These are phyloP conservation scores for Geoglossum glabrum DNA, from an alignment of 495 filamentous ascomycete species.

Conservation along the genomic window DNA sequence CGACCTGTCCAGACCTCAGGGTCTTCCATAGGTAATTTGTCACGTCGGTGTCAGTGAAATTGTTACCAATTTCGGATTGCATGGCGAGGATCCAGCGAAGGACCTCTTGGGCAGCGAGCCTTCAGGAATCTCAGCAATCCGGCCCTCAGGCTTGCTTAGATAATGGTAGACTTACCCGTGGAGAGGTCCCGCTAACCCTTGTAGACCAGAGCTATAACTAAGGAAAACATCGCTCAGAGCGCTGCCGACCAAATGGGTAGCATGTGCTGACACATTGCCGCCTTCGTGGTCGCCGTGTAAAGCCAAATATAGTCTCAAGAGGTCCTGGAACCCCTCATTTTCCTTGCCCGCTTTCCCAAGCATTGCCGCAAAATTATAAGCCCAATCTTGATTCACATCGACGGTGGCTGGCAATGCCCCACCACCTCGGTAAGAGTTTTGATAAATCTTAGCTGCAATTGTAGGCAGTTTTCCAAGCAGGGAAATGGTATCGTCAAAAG, in stretches of 20 bases:
- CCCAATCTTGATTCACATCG: constrained; percentile 80
- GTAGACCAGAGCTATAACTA: constrained; percentile 84
- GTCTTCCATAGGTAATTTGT: constrained; percentile 80
- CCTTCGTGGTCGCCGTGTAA: constrained; percentile 97
- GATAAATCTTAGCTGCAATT: constrained; percentile 93
- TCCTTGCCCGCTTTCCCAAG: constrained; percentile 73
- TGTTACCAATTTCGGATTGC: constrained; percentile 65
- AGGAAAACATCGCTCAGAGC: constrained; percentile 90
- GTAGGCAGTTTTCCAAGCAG: constrained; percentile 91
- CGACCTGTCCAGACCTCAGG: constrained; percentile 81
- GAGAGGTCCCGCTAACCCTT: constrained; percentile 84
- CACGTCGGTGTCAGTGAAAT: constrained; percentile 60
- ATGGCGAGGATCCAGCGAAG: constrained; percentile 89
- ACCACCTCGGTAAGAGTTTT: constrained; percentile 61
- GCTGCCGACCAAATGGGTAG: constrained; percentile 94
- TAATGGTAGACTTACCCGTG: constrained; percentile 42
- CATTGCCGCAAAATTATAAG: constrained; percentile 94
- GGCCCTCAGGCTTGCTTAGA: neutral
- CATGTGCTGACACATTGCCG: constrained; percentile 89
- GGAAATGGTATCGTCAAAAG: constrained; percentile 86
- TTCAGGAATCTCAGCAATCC: constrained; percentile 12
- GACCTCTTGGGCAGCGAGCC: constrained; percentile 88
- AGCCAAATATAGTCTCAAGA: constrained; percentile 80
- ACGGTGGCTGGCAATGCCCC: constrained; percentile 56
- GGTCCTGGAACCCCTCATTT: constrained; percentile 86